phyloP scores from a whole-genome alignment of 192 early-diverging fungal genomes.

The Linnemannia exigua region DNA sequence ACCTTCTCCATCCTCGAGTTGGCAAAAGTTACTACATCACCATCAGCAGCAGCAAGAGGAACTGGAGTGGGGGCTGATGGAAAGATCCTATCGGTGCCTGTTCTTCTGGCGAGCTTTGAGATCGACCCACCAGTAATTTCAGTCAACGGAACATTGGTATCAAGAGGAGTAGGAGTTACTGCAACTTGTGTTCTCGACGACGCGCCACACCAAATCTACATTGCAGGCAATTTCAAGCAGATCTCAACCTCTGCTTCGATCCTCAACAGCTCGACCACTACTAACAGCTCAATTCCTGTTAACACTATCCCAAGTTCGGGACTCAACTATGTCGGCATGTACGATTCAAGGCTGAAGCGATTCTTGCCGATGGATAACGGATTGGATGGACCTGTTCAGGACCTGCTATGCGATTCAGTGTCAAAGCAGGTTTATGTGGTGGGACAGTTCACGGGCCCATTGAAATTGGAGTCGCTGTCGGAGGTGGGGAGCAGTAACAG shows the following conservation, averaged over 20 bases:
- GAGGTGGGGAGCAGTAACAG: background rate
- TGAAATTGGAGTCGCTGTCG: background rate
- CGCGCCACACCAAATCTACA: constrained; percentile 46
- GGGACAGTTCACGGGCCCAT: constrained; percentile 49
- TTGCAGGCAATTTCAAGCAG: constrained; percentile 47
- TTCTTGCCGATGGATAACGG: constrained; percentile 42
- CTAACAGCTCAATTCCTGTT: background rate
- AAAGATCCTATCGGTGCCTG: constrained; percentile 25
- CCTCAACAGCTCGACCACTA: background rate
- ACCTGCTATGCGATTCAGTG: constrained; percentile 47
- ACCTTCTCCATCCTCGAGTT: constrained; percentile 46
- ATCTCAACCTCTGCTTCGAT: background rate
- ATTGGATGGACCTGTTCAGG: constrained; percentile 53
- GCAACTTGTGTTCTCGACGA: constrained; percentile 39
- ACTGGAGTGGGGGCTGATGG: background rate
- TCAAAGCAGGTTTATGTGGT: constrained; percentile 46
- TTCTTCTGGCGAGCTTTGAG: constrained; percentile 36
- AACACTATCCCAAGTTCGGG: constrained; percentile 6
- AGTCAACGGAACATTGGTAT: background rate
- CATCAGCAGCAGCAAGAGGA: background rate
- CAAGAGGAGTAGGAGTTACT: constrained; percentile 14
- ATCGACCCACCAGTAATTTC: constrained; percentile 3
- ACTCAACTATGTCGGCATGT: constrained; percentile 48
- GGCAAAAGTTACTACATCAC: background rate
- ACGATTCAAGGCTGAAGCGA: constrained; percentile 40